Base-by-base conservation (phyloP, 2,329 filamentous ascomycete genomes). In the Alternaria brassicae region DNA sequence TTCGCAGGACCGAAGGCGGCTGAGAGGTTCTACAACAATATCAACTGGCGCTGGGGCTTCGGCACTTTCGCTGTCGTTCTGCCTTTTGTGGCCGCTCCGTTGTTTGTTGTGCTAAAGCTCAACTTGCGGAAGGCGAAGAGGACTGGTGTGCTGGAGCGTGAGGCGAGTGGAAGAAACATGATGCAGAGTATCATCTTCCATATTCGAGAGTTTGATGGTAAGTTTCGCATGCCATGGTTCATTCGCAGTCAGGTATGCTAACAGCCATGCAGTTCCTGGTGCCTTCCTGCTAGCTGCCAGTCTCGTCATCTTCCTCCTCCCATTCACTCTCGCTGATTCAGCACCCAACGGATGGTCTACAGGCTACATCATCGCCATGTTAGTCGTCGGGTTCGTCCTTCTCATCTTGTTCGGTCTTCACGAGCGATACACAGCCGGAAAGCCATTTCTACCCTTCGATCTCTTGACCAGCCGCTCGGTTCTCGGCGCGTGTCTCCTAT, bases 11-110 rank as follows among this genome's bases (percentile, higher is more conserved):
- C 71, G 6, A 53, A 47, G 42, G 68, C 12, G 52, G 68, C 6
- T 13, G 49, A 12, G 30, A 28, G 3, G 80, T 80, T 3, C 83
- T 89, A 58, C 19, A 58, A 12, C 74, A 81, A 0, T 79, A 82
- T 6, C 12, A 79, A 82, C 3, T 91, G 86, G 84, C 83, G 86
- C 40, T 91, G 89, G 89, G 86, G 81, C 1, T 91, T 87, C 68
- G 89, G 88, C 21, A 81, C 83, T 67, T 90, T 88, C 73, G 81
- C 84, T 32, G 87, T 91, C 61, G 80, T 91, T 87, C 88, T 1
- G 74, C 82, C 48, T 81, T 89, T 23, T 83, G 83, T 17, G 62
- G 86, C 4, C 89, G 89, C 0, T 78, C 91, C 15, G 83, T 84
- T 19, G 80, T 13, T 78, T 89, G 2, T 79, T 90, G 53, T 77